A percentile compares a stretch with the other conserved stretches of the same genome.
Conservation (phyloP, 169 alveolate genomes). For the Cryptosporidium ubiquitum region DNA sequence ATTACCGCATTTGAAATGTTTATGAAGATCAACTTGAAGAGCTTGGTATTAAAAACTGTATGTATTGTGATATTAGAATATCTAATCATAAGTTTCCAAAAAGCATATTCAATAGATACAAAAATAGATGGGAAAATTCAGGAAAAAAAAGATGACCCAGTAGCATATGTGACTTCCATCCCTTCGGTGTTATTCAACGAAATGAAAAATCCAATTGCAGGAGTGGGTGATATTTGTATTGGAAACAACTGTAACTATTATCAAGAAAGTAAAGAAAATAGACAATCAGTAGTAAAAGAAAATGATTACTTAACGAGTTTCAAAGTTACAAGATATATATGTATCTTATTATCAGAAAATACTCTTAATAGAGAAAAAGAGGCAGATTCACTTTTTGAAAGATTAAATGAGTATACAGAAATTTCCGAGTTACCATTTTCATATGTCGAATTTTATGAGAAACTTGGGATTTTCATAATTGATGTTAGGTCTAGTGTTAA, state of each 20-base stretch:
- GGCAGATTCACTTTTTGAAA: conserved; percentile 38
- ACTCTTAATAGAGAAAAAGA: conserved; percentile 27
- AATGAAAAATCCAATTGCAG: conserved; percentile 1
- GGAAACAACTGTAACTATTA: conserved; percentile 23
- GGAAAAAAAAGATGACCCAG: background rate
- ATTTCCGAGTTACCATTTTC: conserved; percentile 45
- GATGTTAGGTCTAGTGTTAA: conserved; percentile 19
- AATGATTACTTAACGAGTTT: background rate
- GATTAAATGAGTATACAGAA: conserved; percentile 26
- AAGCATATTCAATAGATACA: background rate
- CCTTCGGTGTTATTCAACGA: background rate
- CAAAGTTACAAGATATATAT: conserved; percentile 41
- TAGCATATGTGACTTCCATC: background rate
- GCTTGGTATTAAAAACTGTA: background rate
- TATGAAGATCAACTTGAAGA: background rate
- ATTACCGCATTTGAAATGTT: background rate
- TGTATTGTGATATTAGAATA: background rate
- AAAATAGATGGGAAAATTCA: background rate
- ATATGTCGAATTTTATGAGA: conserved; percentile 66
- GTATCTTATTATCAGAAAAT: conserved; percentile 52
- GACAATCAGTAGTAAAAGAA: background rate
- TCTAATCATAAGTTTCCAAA: background rate
- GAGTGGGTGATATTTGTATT: conserved; percentile 36
- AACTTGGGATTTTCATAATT: conserved; percentile 39
- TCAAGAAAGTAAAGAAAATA: background rate